These are phyloP conservation scores for Debaryomycetaceae sp. DNA, from an alignment of 1,139 yeast genomes.

Conservation along the genomic window DNA sequence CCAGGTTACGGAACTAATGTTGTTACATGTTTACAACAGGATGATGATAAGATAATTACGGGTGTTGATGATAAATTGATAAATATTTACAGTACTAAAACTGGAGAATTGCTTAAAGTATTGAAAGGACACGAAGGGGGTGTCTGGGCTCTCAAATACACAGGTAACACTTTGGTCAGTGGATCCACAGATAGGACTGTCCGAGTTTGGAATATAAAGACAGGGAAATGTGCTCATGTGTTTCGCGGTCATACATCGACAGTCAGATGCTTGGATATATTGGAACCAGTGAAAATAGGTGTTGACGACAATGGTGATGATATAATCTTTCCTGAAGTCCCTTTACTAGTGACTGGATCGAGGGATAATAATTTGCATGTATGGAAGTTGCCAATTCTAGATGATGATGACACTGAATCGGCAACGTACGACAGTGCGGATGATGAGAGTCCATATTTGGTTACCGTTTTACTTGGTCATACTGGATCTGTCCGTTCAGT, in stretches of 20 bases:
- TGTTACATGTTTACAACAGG: conserved; percentile 92
- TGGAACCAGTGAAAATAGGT: conserved; percentile 62
- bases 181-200: conserved; percentile 91
- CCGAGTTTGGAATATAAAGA: conserved; percentile 80
- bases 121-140: conserved; percentile 94
- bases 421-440: conserved; percentile 39
- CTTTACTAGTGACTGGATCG: conserved; percentile 81
- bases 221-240: conserved; percentile 77
- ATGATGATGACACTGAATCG: conserved; percentile 36
- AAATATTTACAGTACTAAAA: conserved; percentile 73
- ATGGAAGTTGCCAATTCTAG: conserved; percentile 75
- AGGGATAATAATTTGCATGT: conserved; percentile 86
- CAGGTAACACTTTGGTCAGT: conserved; percentile 77
- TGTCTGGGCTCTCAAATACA: conserved; percentile 95
- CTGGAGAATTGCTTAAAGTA: conserved; percentile 67
- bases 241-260: conserved; percentile 92
- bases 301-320: conserved; percentile 61
- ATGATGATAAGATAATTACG: conserved; percentile 84
- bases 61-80: conserved; percentile 89
- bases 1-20: conserved; percentile 73
- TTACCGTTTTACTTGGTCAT: conserved; percentile 81
- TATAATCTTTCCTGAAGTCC: conserved; percentile 58
- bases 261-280: conserved; percentile 83
- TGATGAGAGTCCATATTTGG: conserved; percentile 62
- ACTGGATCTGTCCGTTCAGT: conserved; percentile 85